A percentile compares a stretch with the other conserved stretches of the same genome.
phyloP scores from a whole-genome alignment of 2,329 filamentous ascomycete species.

The Colletotrichum graminicola region DNA sequence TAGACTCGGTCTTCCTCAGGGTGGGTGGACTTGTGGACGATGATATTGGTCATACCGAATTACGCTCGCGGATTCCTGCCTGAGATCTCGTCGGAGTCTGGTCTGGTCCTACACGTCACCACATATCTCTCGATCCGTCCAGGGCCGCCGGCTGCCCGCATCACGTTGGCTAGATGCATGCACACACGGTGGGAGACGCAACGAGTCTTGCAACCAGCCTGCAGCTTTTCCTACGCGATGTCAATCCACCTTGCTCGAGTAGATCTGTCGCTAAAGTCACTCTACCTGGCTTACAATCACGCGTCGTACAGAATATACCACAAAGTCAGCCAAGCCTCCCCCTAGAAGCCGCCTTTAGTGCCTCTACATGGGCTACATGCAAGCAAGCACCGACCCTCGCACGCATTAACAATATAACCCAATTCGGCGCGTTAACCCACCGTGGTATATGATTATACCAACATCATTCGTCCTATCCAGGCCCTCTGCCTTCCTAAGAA shows the following conservation, averaged over 20 bases:
- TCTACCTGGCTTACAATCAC: no score
- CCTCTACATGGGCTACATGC: not conserved
- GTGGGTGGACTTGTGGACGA: not conserved
- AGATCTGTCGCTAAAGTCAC: not conserved
- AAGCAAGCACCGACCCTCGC: not conserved
- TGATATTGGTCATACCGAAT: not conserved
- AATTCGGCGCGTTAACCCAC: not conserved
- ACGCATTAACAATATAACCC: not conserved
- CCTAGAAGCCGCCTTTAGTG: not conserved
- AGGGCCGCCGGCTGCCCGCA: not conserved
- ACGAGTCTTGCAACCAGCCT: not conserved
- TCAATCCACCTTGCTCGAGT: not conserved
- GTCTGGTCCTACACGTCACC: not conserved
- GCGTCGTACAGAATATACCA: not conserved
- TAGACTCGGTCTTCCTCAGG: not conserved
- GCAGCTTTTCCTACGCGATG: not conserved
- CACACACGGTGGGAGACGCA: not conserved
- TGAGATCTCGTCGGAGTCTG: not conserved
- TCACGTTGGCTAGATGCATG: not conserved
- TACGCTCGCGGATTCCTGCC: not conserved
- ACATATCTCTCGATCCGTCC: conserved; percentile 7
- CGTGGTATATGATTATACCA: not conserved
- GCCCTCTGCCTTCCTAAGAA: not conserved
- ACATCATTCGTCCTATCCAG: not conserved
- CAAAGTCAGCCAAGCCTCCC: not conserved